Percentiles rank a stretch among this genome's conserved stretches.
These are phyloP conservation scores for Ustilago crameri DNA, from an alignment of 1,284 basidiomycete genomes.

Conservation along the genomic window DNA sequence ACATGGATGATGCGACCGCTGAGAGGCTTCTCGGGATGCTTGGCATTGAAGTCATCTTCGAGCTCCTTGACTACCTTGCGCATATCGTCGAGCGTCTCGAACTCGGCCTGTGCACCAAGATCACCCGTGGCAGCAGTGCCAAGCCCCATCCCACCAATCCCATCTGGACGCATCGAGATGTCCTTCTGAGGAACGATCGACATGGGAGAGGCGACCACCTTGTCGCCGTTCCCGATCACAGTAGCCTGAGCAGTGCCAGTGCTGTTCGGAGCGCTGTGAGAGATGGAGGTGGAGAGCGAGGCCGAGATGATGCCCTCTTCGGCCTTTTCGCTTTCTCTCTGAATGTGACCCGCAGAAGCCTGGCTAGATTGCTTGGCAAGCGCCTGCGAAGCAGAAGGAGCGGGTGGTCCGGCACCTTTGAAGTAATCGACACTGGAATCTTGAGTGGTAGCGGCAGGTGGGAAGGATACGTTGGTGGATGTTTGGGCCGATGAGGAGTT, in stretches of 20 bases:
- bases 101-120: slow-evolving; percentile 54
- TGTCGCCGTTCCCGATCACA: slow-evolving; percentile 10
- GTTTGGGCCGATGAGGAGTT: slow-evolving; percentile 7
- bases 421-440: slow-evolving; percentile 32
- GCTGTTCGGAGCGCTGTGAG: slow-evolving; percentile 6
- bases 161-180: slow-evolving; percentile 57
- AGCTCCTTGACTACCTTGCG: slow-evolving; percentile 53
- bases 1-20: slow-evolving; percentile 67
- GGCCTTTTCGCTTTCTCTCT: slow-evolving; percentile 31
- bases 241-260: slow-evolving; percentile 1
- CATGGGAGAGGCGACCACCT: slow-evolving; percentile 25
- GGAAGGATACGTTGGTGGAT: slow-evolving; percentile 7
- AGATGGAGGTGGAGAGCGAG: slow-evolving; percentile 23
- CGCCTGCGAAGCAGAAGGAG: slow-evolving; percentile 1
- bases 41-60: slow-evolving; percentile 59
- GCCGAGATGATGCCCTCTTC: slow-evolving; percentile 48
- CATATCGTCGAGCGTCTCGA: slow-evolving; percentile 58
- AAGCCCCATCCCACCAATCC: slow-evolving; percentile 57
- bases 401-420: slow-evolving; percentile 19
- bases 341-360: slow-evolving; percentile 7
- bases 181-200: slow-evolving; percentile 19
- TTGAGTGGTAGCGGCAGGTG: slow-evolving; percentile 13
- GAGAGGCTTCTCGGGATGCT: slow-evolving; percentile 57
- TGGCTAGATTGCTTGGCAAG: background rate
- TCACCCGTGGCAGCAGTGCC: slow-evolving; percentile 62